Evolutionary conservation across 495 filamentous ascomycete genomes (phyloP).

Genomic region (Aspergillus biplanus): DNA sequence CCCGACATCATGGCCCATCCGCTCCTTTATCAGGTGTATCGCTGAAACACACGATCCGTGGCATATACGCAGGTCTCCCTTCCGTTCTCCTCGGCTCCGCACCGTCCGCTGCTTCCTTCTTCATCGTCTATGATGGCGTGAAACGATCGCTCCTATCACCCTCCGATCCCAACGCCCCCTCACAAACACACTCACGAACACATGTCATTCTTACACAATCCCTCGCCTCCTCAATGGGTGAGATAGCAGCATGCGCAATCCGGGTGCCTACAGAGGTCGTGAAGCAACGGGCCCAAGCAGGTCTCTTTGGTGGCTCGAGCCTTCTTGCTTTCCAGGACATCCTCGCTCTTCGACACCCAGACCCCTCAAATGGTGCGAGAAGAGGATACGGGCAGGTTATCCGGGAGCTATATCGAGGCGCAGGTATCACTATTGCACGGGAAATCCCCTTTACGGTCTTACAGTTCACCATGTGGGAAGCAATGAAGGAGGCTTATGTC

Average conservation of each 20-base stretch:
- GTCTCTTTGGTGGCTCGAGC: constrained; percentile 61
- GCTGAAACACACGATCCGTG: constrained; percentile 65
- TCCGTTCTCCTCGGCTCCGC: constrained; percentile 78
- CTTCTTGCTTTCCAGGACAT: constrained; percentile 68
- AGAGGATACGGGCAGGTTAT: constrained; percentile 62
- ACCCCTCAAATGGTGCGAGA: constrained; percentile 35
- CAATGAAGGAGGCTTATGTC: constrained; percentile 67
- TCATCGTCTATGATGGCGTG: constrained; percentile 89
- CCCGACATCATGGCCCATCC: constrained; percentile 69
- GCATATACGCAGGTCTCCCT: constrained; percentile 67
- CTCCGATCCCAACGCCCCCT: constrained; percentile 9
- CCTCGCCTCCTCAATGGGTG: constrained; percentile 83
- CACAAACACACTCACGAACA: constrained; percentile 35
- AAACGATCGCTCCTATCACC: constrained; percentile 65
- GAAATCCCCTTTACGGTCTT: constrained; percentile 97
- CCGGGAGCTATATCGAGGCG: constrained; percentile 86
- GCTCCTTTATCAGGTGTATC: constrained; percentile 54
- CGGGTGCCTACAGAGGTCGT: constrained; percentile 95
- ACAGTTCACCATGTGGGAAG: constrained; percentile 97
- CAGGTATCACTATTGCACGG: constrained; percentile 86
- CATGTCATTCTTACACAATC: constrained; percentile 67
- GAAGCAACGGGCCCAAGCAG: constrained; percentile 94
- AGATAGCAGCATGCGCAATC: constrained; percentile 90
- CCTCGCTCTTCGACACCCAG: constrained; percentile 53
- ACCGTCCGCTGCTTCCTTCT: constrained; percentile 96